Evolutionary conservation across 352 stramenopile genomes (phyloP).

Genomic region (Plasmopara muralis): DNA sequence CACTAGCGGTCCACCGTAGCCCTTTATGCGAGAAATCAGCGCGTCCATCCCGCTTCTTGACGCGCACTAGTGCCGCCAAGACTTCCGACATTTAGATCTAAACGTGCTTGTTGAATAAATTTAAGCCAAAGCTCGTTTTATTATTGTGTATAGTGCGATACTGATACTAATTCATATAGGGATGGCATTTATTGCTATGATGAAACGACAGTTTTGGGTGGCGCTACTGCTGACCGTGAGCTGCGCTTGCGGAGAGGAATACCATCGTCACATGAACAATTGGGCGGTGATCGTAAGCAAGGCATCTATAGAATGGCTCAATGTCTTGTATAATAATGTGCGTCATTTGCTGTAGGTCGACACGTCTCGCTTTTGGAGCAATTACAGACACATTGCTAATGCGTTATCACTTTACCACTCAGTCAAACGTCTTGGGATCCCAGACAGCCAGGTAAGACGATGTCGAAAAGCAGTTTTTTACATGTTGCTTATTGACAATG

Average conservation of each 20-base stretch:
- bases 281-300: slow-evolving; percentile 71
- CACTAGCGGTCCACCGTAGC: slow-evolving; percentile 52
- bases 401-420: slow-evolving; percentile 92
- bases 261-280: slow-evolving; percentile 80
- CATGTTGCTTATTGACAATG: background rate
- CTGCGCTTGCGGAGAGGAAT: slow-evolving; percentile 24
- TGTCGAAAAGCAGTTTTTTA: background rate
- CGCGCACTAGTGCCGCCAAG: slow-evolving; percentile 52
- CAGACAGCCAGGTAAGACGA: slow-evolving; percentile 83
- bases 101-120: background rate
- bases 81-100: slow-evolving; percentile 21
- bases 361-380: slow-evolving; percentile 96
- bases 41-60: slow-evolving; percentile 75
- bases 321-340: background rate
- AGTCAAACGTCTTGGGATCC: slow-evolving; percentile 89
- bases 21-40: slow-evolving; percentile 52
- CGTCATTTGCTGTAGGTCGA: slow-evolving; percentile 56
- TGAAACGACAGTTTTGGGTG: slow-evolving; percentile 10
- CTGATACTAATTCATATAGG: background rate
- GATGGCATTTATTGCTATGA: too few relatives aligned
- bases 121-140: background rate
- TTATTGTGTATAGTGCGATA: background rate
- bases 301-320: background rate
- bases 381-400: slow-evolving; percentile 96
- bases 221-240: slow-evolving; percentile 21